phyloP scores from a whole-genome alignment of 306 rosid species.

The Dryas alaskensis region DNA sequence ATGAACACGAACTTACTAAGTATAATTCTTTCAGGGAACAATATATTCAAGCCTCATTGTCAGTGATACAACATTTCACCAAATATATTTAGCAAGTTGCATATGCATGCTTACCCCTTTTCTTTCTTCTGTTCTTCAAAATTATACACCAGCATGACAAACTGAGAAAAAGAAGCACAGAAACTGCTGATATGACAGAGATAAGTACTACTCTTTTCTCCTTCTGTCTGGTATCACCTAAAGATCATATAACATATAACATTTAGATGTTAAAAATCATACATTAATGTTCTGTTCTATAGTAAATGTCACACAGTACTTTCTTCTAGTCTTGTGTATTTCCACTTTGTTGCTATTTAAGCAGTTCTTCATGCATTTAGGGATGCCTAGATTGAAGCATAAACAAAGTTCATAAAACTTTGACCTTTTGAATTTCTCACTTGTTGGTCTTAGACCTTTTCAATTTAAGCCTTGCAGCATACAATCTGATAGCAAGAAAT shows the following conservation, averaged over 20 bases:
- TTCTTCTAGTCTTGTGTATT: not conserved
- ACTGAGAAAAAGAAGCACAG: not conserved
- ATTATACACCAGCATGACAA: not conserved
- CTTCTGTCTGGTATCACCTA: not conserved
- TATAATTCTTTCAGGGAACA: too few species aligned
- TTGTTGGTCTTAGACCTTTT: not conserved
- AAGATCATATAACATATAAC: not conserved
- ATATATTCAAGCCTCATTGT: too few species aligned
- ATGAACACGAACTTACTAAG: too few species aligned
- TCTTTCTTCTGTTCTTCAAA: slow-evolving; percentile 19
- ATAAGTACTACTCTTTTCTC: not conserved
- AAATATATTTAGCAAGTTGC: too few species aligned
- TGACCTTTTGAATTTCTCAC: not conserved
- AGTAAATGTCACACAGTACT: not conserved
- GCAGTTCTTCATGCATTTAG: too few species aligned
- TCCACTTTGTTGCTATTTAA: not conserved
- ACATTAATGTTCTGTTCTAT: not conserved
- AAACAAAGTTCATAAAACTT: not conserved
- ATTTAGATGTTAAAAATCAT: not conserved
- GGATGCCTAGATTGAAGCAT: too few species aligned
- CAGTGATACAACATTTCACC: too few species aligned
- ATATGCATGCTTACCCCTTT: slow-evolving; percentile 18
- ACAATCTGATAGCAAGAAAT: not conserved
- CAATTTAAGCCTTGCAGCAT: not conserved
- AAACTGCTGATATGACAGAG: slow-evolving; percentile 3